phyloP scores from a whole-genome alignment of 1,139 yeast species.

The Saccharomyces hybrid region DNA sequence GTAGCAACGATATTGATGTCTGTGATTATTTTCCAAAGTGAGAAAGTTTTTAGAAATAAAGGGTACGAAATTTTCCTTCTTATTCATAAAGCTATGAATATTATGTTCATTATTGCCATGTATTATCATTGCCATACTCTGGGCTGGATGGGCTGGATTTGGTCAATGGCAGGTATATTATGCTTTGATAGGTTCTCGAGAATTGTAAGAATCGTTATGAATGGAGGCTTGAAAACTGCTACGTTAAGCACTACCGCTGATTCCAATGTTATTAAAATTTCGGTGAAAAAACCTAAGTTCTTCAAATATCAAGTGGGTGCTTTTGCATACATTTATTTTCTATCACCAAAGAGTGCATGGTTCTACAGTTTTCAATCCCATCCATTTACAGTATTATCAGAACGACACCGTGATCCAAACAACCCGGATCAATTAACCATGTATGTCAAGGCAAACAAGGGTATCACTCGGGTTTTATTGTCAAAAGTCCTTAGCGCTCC shows the following conservation, averaged over 20 bases:
- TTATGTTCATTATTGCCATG: constrained; percentile 35
- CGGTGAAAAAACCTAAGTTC: constrained; percentile 35
- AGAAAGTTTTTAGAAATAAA: constrained; percentile 39
- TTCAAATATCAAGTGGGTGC: constrained; percentile 57
- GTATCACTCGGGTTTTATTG: constrained; percentile 37
- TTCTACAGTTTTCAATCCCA: constrained; percentile 53
- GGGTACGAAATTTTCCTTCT: constrained; percentile 40
- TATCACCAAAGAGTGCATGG: constrained; percentile 40
- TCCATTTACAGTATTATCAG: constrained; percentile 50
- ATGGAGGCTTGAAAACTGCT: constrained; percentile 36
- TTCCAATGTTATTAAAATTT: constrained; percentile 35
- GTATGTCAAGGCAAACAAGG: constrained; percentile 42
- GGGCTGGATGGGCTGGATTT: constrained; percentile 42
- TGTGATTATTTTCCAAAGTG: constrained; percentile 40
- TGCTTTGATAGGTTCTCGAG: constrained; percentile 35
- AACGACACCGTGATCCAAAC: constrained; percentile 24
- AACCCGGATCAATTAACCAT: constrained; percentile 36
- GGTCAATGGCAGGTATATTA: constrained; percentile 37
- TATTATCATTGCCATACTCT: constrained; percentile 36
- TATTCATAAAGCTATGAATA: constrained; percentile 34
- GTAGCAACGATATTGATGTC: constrained; percentile 40
- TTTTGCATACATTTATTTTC: constrained; percentile 51
- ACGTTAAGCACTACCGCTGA: constrained; percentile 30
- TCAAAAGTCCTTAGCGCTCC: constrained; percentile 23
- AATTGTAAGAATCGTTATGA: constrained; percentile 29